A percentile compares a stretch with the other conserved stretches of the same genome.
Conservation (phyloP, 352 stramenopile species). For the Globisporangium alternatum region DNA sequence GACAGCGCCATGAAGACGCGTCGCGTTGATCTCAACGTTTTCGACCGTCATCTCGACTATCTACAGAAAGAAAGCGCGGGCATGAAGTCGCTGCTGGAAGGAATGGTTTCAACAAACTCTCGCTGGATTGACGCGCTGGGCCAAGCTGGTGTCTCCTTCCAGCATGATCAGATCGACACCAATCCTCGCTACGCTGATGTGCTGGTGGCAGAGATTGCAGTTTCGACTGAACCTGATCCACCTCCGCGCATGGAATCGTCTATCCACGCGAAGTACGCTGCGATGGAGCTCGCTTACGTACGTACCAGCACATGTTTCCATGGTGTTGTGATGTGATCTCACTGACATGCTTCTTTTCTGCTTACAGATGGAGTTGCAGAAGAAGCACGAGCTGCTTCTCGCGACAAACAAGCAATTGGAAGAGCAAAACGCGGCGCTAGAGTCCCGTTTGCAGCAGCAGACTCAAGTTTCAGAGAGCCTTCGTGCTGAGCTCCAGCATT, state of each 20-base stretch:
- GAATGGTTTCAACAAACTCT: slow-evolving; percentile 70
- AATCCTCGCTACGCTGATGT: slow-evolving; percentile 7
- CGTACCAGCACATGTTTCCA: not conserved
- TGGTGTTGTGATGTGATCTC: not conserved
- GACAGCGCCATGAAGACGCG: slow-evolving; percentile 20
- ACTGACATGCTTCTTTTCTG: not conserved
- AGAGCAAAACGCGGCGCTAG: slow-evolving; percentile 58
- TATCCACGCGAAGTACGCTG: slow-evolving; percentile 48
- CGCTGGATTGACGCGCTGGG: slow-evolving; percentile 64
- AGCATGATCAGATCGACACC: slow-evolving; percentile 14
- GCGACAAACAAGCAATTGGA: slow-evolving; percentile 48
- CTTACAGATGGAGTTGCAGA: slow-evolving; percentile 43
- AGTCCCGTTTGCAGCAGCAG: slow-evolving; percentile 64
- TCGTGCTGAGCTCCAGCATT: slow-evolving; percentile 62
- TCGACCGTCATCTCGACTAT: slow-evolving; percentile 67
- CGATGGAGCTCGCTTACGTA: slow-evolving; percentile 43
- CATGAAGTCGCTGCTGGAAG: slow-evolving; percentile 64
- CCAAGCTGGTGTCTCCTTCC: slow-evolving; percentile 20
- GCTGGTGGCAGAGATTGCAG: slow-evolving; percentile 21
- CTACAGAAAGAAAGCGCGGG: slow-evolving; percentile 64
- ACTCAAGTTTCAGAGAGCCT: slow-evolving; percentile 59
- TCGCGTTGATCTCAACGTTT: slow-evolving; percentile 42
- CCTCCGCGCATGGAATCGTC: slow-evolving; percentile 19
- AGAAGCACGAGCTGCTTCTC: slow-evolving; percentile 47
- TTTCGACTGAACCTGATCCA: slow-evolving; percentile 13